Evolutionary conservation across 306 rosid genomes (phyloP).

Genomic region (Glycyrrhiza uralensis): DNA sequence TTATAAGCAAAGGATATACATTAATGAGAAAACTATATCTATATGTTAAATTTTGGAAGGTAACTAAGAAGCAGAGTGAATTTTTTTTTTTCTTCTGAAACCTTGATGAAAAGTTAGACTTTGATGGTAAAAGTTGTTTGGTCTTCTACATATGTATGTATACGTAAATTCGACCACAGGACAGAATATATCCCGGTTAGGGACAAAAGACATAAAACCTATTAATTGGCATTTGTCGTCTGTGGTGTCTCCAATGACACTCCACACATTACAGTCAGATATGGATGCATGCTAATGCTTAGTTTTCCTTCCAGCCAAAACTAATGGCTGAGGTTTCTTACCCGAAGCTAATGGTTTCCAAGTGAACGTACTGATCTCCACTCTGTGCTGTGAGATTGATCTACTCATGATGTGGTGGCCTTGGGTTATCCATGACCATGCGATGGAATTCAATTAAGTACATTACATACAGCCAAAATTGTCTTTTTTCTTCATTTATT

Average conservation of each 20-base stretch:
- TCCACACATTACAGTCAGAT: background rate
- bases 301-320: background rate
- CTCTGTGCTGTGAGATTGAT: background rate
- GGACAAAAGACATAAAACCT: constrained; percentile 2
- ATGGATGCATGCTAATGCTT: no score
- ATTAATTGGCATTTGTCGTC: constrained; percentile 46
- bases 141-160: background rate
- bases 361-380: background rate
- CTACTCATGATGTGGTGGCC: constrained; percentile 13
- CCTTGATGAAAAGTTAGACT: background rate
- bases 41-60: background rate
- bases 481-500: no score
- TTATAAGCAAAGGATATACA: no score
- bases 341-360: constrained; percentile 16
- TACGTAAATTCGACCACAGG: constrained; percentile 21
- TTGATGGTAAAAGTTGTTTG: background rate
- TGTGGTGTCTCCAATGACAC: constrained; percentile 21
- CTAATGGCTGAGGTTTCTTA: constrained; percentile 36
- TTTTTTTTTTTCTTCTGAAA: background rate
- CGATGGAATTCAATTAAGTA: constrained; percentile 22
- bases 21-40: no score
- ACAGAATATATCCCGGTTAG: background rate
- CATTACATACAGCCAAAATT: constrained; percentile 21
- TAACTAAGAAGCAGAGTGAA: background rate
- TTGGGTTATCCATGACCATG: background rate